Evolutionary conservation across 768 basidiomycete species (phyloP), one percentile per base, ranked within the genome.

Genomic region (Lanmaoa rubissima): DNA sequence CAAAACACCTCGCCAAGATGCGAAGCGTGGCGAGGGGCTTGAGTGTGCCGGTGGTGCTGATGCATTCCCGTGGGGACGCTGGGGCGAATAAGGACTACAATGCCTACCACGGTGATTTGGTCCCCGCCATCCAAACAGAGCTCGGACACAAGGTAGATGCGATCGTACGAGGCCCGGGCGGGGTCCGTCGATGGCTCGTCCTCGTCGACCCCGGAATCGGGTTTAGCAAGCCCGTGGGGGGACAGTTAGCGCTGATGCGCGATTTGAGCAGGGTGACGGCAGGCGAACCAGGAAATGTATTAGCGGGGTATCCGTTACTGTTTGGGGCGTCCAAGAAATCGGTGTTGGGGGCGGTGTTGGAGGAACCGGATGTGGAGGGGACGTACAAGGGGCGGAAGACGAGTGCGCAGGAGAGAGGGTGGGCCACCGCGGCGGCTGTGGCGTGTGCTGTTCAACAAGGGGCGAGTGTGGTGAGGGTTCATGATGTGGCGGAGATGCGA

Each of bases 61-160:
- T 98, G 96, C 96, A 99, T 71, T 94, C 92, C 0, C 79, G 94
- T 4, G 94, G 92, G 0, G 89, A 91, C 54, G 90, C 92, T 0
- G 84, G 86, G 14, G 62, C 76, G 59, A 81, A 94, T 76, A 90
- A 91, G 74, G 79, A 86, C 59, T 87, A 87, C 63, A 65, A 61
- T 16, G 63, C 51, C 51, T 83, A 87, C 66, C 71, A 70, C 24
- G 77, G 75, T 36, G 70, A 67, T 8, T 82, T 94, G 8, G 58
- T 95, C 11, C 76, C 79, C 28, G 92, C 85, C n/a, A 84, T 98
- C 0, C 76, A 81, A 7, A 63, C 72, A 0, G 96, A 98, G 68
- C 79, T 96, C 2, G 90, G 87, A 0, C 73, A 71, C 40, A 87
- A 86, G 62, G 82, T 94, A 1, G 78, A 86, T 11, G 63, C 69